phyloP scores from a whole-genome alignment of 2,329 filamentous ascomycete genomes.

The Xylaria sp. region DNA sequence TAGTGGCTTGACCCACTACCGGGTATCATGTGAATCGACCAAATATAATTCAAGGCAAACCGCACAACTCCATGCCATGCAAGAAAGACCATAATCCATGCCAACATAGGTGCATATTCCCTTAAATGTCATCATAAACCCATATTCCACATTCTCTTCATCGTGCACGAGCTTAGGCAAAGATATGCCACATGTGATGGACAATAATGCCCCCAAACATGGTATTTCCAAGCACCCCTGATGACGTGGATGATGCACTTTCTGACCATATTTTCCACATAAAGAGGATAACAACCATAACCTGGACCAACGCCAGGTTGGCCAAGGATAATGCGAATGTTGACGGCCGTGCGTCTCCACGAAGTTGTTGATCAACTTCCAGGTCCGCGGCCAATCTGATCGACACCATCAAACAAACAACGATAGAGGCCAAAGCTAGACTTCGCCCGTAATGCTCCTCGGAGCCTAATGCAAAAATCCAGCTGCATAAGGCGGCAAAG shows the following conservation, averaged over 20 bases:
- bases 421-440: constrained; percentile 44
- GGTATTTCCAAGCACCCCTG: constrained; percentile 43
- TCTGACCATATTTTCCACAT: constrained; percentile 47
- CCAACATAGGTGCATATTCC: neutral
- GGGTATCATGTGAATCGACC: constrained; percentile 33
- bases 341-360: constrained; percentile 38
- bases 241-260: constrained; percentile 32
- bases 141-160: neutral
- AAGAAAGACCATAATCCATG: constrained; percentile 17
- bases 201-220: constrained; percentile 45
- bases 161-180: constrained; percentile 33
- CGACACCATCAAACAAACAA: constrained; percentile 46
- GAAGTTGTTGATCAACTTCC: constrained; percentile 43
- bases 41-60: constrained; percentile 24
- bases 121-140: neutral
- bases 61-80: constrained; percentile 36
- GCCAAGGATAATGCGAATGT: constrained; percentile 42
- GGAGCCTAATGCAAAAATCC: constrained; percentile 44
- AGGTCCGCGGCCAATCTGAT: constrained; percentile 47
- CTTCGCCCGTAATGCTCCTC: constrained; percentile 44
- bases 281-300: constrained; percentile 42
- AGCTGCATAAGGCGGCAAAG: constrained; percentile 41
- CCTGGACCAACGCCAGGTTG: constrained; percentile 44
- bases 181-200: constrained; percentile 48
- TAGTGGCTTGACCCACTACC: constrained; percentile 12